Percentiles rank a stretch among this genome's conserved stretches.
These are phyloP conservation scores for Exophiala sideris DNA, from an alignment of 2,329 filamentous ascomycete genomes.

Conservation along the genomic window DNA sequence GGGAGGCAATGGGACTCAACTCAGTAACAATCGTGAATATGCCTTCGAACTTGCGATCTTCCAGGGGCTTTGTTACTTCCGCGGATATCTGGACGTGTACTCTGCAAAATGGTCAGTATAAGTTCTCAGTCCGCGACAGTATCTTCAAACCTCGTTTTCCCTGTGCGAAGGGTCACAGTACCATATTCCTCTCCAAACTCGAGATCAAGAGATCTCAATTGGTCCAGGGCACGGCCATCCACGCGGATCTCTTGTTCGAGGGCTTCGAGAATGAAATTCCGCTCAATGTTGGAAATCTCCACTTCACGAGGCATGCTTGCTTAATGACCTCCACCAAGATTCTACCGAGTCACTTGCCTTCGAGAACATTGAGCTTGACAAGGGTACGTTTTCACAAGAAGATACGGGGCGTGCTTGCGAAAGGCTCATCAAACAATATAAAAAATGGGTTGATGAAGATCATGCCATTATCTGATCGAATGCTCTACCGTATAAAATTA, in stretches of 20 bases:
- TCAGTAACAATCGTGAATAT: slow-evolving; percentile 91
- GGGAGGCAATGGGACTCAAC: slow-evolving; percentile 86
- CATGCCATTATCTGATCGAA: too few relatives aligned
- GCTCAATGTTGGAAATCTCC: slow-evolving; percentile 85
- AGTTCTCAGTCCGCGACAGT: background rate
- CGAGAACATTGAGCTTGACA: background rate
- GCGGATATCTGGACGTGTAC: slow-evolving; percentile 81
- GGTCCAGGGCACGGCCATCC: slow-evolving; percentile 77
- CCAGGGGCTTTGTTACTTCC: slow-evolving; percentile 78
- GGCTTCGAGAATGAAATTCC: slow-evolving; percentile 77
- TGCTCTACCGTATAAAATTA: too few relatives aligned
- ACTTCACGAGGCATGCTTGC: slow-evolving; percentile 81
- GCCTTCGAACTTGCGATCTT: slow-evolving; percentile 91
- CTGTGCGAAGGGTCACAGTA: slow-evolving; percentile 78
- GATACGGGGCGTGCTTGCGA: background rate
- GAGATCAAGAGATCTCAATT: slow-evolving; percentile 73
- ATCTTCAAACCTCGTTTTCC: slow-evolving; percentile 73
- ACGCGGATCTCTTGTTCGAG: slow-evolving; percentile 76
- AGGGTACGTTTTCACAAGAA: background rate
- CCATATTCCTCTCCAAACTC: slow-evolving; percentile 89
- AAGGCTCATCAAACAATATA: too few relatives aligned
- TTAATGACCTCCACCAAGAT: background rate
- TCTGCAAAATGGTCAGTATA: slow-evolving; percentile 44
- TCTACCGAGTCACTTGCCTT: background rate
- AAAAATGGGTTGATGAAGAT: too few relatives aligned